Conservation (phyloP, 2,329 filamentous ascomycete genomes). For the Zopfia rhizophila region DNA sequence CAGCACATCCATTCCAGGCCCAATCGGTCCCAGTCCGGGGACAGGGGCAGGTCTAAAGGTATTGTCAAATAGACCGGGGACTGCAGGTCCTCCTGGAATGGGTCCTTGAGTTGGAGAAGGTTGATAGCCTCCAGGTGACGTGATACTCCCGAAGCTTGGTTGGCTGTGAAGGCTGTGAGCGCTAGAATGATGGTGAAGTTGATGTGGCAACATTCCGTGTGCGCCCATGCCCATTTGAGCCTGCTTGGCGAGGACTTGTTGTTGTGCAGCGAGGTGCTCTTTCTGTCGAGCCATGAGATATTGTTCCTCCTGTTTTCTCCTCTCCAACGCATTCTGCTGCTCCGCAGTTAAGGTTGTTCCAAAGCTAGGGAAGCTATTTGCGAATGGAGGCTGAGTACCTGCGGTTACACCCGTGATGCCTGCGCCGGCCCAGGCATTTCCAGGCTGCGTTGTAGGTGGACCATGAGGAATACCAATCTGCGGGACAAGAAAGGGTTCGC, state of each 20-base stretch:
- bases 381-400: conserved; percentile 79
- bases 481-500: conserved; percentile 96
- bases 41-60: conserved; percentile 55
- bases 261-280: conserved; percentile 89
- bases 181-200: conserved; percentile 91
- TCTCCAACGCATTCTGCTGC: conserved; percentile 96
- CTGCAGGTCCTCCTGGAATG: conserved; percentile 58
- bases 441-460: conserved; percentile 66
- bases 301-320: conserved; percentile 97
- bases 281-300: conserved; percentile 96
- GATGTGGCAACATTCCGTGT: conserved; percentile 64
- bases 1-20: conserved; percentile 56
- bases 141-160: conserved; percentile 94
- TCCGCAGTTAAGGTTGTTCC: conserved; percentile 96
- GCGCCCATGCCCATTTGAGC: conserved; percentile 67
- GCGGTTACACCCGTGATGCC: conserved; percentile 50
- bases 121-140: conserved; percentile 80
- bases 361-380: conserved; percentile 93
- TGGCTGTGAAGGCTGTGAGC: conserved; percentile 97
- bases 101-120: conserved; percentile 65
- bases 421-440: conserved; percentile 55
- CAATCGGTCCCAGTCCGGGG: conserved; percentile 57
- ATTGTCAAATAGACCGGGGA: conserved; percentile 77
- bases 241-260: conserved; percentile 77
- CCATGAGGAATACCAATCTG: conserved; percentile 97